These are phyloP conservation scores for Penicillium waksmanii DNA, from an alignment of 495 filamentous ascomycete species.

Conservation along the genomic window DNA sequence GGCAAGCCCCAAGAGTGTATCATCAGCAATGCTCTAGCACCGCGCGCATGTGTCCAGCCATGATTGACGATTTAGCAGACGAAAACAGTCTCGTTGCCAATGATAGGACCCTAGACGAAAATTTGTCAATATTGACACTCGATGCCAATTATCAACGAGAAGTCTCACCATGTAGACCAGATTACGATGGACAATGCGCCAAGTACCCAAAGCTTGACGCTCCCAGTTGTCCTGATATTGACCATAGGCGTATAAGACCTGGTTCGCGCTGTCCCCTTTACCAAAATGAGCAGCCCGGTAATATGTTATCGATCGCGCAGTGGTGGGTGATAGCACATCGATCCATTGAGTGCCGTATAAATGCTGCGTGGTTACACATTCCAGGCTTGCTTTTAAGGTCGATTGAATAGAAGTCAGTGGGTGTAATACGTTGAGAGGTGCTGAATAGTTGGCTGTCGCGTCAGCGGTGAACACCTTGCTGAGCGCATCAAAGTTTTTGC, in stretches of 20 bases:
- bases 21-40: no score
- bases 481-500: slow-evolving; percentile 37
- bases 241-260: slow-evolving; percentile 34
- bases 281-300: slow-evolving; percentile 37
- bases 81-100: no score
- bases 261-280: slow-evolving; percentile 18
- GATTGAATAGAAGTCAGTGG: slow-evolving; percentile 20
- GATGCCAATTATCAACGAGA: neutral
- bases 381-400: slow-evolving; percentile 17
- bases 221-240: slow-evolving; percentile 38
- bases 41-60: no score
- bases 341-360: slow-evolving; percentile 29
- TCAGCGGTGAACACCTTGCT: slow-evolving; percentile 33
- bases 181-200: slow-evolving; percentile 29
- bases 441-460: slow-evolving; percentile 38
- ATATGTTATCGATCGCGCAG: slow-evolving; percentile 31
- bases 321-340: slow-evolving; percentile 20
- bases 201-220: slow-evolving; percentile 17
- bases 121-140: no score
- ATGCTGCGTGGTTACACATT: slow-evolving; percentile 35
- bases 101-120: no score
- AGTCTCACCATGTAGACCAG: slow-evolving; percentile 41
- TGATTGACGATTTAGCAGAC: no score
- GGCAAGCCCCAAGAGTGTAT: no score
- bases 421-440: slow-evolving; percentile 26